A percentile compares a stretch with the other conserved stretches of the same genome.
These are phyloP conservation scores for Coemansia sp. DNA, from an alignment of 192 early-diverging fungal species.

Conservation along the genomic window DNA sequence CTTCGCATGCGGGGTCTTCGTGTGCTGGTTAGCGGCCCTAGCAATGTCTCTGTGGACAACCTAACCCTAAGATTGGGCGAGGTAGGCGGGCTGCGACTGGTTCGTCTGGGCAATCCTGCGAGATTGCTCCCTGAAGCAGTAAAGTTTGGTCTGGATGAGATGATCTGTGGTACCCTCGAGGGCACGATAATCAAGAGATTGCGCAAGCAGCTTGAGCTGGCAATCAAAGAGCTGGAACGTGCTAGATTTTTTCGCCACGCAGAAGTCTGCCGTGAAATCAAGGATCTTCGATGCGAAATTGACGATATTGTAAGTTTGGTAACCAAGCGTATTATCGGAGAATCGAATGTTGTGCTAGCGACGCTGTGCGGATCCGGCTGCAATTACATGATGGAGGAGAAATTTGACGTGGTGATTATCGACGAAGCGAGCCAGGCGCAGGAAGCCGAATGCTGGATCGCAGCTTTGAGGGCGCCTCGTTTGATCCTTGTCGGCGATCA, in stretches of 20 bases:
- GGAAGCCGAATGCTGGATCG: constrained; percentile 89
- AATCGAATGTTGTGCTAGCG: constrained; percentile 69
- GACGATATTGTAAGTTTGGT: constrained; percentile 67
- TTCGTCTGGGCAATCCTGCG: constrained; percentile 84
- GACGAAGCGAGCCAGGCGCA: constrained; percentile 88
- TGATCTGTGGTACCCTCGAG: constrained; percentile 64
- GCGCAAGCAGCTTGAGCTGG: constrained; percentile 74
- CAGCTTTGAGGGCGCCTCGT: constrained; percentile 68
- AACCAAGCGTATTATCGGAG: constrained; percentile 58
- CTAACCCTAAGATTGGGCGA: constrained; percentile 75
- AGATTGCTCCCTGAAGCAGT: constrained; percentile 70
- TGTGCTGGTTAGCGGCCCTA: constrained; percentile 85
- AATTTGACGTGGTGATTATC: constrained; percentile 84
- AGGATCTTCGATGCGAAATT: constrained; percentile 69
- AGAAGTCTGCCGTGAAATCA: constrained; percentile 62
- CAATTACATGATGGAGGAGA: constrained; percentile 17
- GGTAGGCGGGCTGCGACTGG: constrained; percentile 60
- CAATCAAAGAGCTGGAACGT: constrained; percentile 61
- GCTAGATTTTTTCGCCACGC: constrained; percentile 61
- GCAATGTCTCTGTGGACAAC: constrained; percentile 88
- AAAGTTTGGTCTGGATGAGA: constrained; percentile 68
- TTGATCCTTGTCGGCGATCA: constrained; percentile 88
- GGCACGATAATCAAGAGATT: constrained; percentile 70
- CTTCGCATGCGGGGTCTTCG: constrained; percentile 60
- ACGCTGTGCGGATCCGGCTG: constrained; percentile 74